Conservation (phyloP, 345 rosid genomes). For the Stellera chamaejasme region DNA sequence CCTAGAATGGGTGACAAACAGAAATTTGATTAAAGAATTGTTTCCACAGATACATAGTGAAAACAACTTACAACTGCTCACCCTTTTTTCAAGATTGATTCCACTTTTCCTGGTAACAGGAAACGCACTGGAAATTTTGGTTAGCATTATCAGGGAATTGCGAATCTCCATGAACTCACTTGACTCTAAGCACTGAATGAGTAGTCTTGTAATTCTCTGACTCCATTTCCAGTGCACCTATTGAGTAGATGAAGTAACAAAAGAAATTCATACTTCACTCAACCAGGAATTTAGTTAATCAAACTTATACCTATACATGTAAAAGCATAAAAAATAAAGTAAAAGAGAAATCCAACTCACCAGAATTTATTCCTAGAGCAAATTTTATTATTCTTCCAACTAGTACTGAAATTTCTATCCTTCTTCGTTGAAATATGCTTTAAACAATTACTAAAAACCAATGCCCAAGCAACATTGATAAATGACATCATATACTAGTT, state of each 20-base stretch:
- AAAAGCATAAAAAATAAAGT: too few relatives aligned
- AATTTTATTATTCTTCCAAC: too few relatives aligned
- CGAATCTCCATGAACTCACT: conserved; percentile 98
- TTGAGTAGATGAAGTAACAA: conserved; percentile 14
- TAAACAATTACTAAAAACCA: too few relatives aligned
- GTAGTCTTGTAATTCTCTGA: conserved; percentile 80
- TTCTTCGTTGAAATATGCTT: too few relatives aligned
- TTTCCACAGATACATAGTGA: too few relatives aligned
- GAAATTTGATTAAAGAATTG: conserved; percentile 12
- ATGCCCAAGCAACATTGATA: too few relatives aligned
- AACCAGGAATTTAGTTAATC: too few relatives aligned
- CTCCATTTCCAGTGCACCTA: conserved; percentile 99
- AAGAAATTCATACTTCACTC: not conserved
- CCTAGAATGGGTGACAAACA: conserved; percentile 32
- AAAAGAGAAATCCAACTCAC: too few relatives aligned
- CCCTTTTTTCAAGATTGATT: conserved; percentile 97
- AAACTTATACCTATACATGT: too few relatives aligned
- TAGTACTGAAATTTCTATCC: too few relatives aligned
- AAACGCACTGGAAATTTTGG: conserved; percentile 89
- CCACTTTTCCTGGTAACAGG: conserved; percentile 98
- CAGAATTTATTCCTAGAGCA: too few relatives aligned
- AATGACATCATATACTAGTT: too few relatives aligned
- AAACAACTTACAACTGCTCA: conserved; percentile 19
- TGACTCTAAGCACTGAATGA: conserved; percentile 97
- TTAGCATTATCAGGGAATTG: conserved; percentile 88